phyloP scores from a whole-genome alignment of 2,329 filamentous ascomycete genomes.

The Penicillium expansum region DNA sequence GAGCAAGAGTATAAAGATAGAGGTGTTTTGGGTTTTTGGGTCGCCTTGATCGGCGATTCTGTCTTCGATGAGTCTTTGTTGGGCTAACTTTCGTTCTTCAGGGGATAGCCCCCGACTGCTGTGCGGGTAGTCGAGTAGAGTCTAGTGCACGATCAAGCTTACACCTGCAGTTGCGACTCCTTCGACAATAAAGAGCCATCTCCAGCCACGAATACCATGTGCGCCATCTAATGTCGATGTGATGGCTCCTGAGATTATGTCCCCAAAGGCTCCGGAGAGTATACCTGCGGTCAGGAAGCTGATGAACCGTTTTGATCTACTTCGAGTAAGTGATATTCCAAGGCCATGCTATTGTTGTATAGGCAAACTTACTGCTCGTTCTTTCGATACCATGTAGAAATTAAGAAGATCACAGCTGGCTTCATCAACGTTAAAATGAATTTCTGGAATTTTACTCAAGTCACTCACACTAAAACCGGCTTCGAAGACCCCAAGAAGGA shows the following conservation, averaged over 20 bases:
- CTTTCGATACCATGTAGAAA: conserved; percentile 7
- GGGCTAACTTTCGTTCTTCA: conserved; percentile 1
- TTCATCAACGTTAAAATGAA: background rate
- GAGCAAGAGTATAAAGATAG: background rate
- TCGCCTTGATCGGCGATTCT: background rate
- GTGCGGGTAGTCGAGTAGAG: conserved; percentile 6
- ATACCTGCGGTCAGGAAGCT: conserved; percentile 6
- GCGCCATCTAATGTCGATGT: conserved; percentile 5
- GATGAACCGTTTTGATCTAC: conserved; percentile 2
- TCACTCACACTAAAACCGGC: conserved; percentile 1
- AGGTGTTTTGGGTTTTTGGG: background rate
- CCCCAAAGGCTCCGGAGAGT: conserved; percentile 6
- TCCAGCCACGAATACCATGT: conserved; percentile 3
- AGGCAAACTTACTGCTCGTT: conserved; percentile 1
- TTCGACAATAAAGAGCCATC: conserved; percentile 12
- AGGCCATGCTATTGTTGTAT: background rate
- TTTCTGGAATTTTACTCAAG: background rate
- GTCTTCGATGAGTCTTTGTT: conserved; percentile 3
- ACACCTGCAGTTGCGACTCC: conserved; percentile 3
- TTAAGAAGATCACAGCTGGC: conserved; percentile 9
- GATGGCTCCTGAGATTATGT: conserved; percentile 6
- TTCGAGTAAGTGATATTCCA: background rate
- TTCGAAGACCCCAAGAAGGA: conserved; percentile 3
- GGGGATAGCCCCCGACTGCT: background rate
- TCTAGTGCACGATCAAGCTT: background rate